These are phyloP conservation scores for Nicotiana attenuata DNA, from an alignment of 257 asterid species.

Conservation along the genomic window DNA sequence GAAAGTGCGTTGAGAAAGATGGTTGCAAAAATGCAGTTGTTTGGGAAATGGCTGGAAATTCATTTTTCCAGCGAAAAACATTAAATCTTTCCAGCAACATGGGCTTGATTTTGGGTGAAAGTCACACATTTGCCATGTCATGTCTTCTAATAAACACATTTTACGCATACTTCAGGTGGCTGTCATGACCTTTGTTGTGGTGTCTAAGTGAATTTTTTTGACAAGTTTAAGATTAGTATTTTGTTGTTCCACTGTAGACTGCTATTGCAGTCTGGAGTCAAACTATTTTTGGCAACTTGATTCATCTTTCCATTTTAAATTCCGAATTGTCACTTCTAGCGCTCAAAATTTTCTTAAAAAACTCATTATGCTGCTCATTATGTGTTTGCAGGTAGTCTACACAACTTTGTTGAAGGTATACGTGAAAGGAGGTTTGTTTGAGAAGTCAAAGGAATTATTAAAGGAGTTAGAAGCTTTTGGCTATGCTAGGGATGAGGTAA, in stretches of 20 bases:
- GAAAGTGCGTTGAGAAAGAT: too few relatives aligned
- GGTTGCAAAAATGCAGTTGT: too few relatives aligned
- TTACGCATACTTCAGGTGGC: too few relatives aligned
- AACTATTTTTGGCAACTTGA: neutral
- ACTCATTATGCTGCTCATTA: neutral
- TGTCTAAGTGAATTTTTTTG: too few relatives aligned
- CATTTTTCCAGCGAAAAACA: too few relatives aligned
- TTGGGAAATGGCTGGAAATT: too few relatives aligned
- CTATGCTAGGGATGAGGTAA: conserved; percentile 88
- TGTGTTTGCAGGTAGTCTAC: conserved; percentile 59
- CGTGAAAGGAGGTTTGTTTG: conserved; percentile 76
- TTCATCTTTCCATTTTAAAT: neutral
- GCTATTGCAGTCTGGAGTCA: neutral
- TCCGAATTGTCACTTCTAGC: neutral
- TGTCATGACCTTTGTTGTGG: too few relatives aligned
- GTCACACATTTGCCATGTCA: too few relatives aligned
- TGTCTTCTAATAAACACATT: too few relatives aligned
- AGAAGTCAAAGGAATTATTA: conserved; percentile 73
- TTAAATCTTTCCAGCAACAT: too few relatives aligned
- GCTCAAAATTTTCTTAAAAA: neutral
- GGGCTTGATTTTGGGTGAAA: too few relatives aligned
- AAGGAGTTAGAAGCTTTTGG: conserved; percentile 72
- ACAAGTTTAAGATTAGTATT: too few relatives aligned
- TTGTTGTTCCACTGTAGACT: neutral
- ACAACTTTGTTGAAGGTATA: conserved; percentile 87